Evolutionary conservation across 1,284 basidiomycete species (phyloP).

Genomic region (Trametes versicolor): DNA sequence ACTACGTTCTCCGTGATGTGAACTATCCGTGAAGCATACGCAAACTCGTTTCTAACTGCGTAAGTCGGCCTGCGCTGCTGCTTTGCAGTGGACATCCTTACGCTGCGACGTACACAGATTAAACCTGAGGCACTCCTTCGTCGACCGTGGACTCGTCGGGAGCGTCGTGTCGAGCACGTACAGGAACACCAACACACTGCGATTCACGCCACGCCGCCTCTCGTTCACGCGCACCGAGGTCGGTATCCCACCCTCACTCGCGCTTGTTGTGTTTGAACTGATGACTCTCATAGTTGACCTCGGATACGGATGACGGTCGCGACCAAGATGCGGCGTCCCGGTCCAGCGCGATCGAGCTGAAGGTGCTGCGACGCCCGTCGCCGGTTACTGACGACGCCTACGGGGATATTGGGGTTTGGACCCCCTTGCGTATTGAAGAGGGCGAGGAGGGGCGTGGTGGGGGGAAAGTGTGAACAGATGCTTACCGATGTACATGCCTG

Average conservation of each 20-base stretch:
- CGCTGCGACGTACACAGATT: neutral
- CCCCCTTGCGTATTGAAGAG: too few species aligned
- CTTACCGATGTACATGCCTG: too few species aligned
- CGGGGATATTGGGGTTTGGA: too few species aligned
- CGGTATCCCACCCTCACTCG: too few species aligned
- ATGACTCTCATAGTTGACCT: neutral
- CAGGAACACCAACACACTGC: neutral
- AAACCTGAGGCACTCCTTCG: neutral
- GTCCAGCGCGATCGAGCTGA: constrained; percentile 1
- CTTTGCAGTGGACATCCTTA: neutral
- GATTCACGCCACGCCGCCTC: neutral
- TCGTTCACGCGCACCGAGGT: neutral
- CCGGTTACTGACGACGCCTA: neutral
- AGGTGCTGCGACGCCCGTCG: neutral
- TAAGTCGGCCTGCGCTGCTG: neutral
- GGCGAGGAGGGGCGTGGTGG: too few species aligned
- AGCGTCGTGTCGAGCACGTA: neutral
- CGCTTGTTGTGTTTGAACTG: too few species aligned
- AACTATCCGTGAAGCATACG: neutral
- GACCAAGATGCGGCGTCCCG: neutral
- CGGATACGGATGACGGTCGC: neutral
- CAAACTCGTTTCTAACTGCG: neutral
- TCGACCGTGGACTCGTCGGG: neutral
- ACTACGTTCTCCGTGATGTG: too few species aligned
- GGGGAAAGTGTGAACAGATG: too few species aligned